Evolutionary conservation across 768 basidiomycete genomes (phyloP).

Genomic region (Leccinum sublutescens): DNA sequence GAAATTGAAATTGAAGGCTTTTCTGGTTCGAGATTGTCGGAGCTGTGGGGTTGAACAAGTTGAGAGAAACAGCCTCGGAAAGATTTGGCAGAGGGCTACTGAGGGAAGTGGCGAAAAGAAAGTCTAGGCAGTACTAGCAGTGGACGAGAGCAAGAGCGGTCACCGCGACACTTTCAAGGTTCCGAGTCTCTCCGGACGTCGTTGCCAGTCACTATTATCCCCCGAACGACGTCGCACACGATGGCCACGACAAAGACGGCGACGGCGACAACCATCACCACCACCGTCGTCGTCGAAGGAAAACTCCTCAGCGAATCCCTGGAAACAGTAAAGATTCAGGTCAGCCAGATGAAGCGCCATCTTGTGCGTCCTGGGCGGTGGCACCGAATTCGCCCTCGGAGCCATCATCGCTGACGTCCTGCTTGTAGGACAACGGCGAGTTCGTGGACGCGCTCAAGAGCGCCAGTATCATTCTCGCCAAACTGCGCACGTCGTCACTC

Average conservation of each 20-base stretch:
- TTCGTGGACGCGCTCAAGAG: constrained; percentile 99
- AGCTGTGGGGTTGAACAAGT: no score
- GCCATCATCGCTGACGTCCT: neutral
- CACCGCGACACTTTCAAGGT: no score
- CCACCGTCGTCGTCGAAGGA: constrained; percentile 63
- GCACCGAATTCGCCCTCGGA: neutral
- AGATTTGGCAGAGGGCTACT: no score
- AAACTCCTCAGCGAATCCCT: constrained; percentile 84
- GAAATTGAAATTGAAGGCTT: no score
- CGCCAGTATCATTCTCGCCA: constrained; percentile 96
- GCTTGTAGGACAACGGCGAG: constrained; percentile 79
- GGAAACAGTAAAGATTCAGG: constrained; percentile 86
- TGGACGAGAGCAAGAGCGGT: no score
- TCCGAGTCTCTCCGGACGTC: no score
- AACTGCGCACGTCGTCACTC: constrained; percentile 89
- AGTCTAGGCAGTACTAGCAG: no score
- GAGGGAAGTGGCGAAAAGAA: no score
- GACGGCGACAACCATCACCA: constrained; percentile 4
- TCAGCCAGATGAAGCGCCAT: constrained; percentile 93
- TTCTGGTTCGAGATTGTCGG: no score
- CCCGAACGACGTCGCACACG: constrained; percentile 8
- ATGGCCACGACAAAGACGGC: constrained; percentile 22
- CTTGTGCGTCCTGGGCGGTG: constrained; percentile 44
- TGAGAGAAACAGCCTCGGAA: no score
- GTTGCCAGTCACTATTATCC: neutral